These are phyloP conservation scores for Persicaria maculosa DNA, from an alignment of 148 eudicot genomes.

Conservation along the genomic window DNA sequence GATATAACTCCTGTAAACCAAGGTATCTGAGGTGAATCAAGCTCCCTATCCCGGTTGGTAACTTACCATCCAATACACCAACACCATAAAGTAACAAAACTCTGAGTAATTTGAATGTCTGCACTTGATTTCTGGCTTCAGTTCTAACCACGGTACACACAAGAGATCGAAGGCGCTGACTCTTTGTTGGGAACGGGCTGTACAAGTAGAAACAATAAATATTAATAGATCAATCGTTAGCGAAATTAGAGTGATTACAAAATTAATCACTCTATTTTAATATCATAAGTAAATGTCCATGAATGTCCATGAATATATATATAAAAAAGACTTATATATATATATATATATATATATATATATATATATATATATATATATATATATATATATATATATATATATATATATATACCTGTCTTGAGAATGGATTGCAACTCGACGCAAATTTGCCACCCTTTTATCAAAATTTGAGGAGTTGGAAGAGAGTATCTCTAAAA, in stretches of 20 bases:
- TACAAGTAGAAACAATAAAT: background rate
- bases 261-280: no score
- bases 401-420: background rate
- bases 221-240: background rate
- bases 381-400: no score
- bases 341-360: no score
- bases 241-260: no score
- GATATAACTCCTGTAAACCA: constrained; percentile 16
- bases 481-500: background rate
- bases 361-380: no score
- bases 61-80: constrained; percentile 7
- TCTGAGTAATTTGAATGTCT: constrained; percentile 17
- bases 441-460: background rate
- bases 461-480: background rate
- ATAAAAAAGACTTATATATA: no score
- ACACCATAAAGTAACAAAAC: constrained; percentile 17
- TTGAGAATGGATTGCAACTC: background rate
- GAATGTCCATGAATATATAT: no score
- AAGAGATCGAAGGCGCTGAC: constrained; percentile 18
- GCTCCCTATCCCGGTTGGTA: constrained; percentile 19
- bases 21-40: constrained; percentile 28
- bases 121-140: constrained; percentile 11
- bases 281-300: no score
- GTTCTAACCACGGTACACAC: constrained; percentile 6
- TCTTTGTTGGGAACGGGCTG: background rate